These are phyloP conservation scores for Artomyces pyxidatus DNA, from an alignment of 768 basidiomycete species.

Conservation along the genomic window DNA sequence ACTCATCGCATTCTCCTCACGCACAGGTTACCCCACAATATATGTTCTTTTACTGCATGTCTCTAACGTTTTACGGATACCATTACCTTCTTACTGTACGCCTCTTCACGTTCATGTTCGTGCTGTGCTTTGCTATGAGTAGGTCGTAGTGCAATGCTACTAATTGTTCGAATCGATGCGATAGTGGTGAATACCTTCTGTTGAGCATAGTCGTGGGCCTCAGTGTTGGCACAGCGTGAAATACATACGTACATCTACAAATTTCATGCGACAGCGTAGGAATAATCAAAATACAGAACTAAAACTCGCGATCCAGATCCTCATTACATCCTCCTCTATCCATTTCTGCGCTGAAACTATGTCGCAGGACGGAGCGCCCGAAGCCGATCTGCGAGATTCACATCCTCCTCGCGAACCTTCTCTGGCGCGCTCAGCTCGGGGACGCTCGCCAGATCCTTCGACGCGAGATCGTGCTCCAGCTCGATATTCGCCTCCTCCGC, in stretches of 20 bases:
- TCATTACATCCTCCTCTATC: background rate
- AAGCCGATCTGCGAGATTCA: slow-evolving; percentile 75
- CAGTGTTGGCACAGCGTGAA: too few relatives aligned
- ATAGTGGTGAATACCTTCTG: too few relatives aligned
- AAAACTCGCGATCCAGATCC: background rate
- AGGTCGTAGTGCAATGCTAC: background rate
- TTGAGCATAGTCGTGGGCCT: too few relatives aligned
- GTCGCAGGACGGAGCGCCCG: slow-evolving; percentile 79
- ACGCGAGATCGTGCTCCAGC: slow-evolving; percentile 80
- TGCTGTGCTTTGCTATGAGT: background rate
- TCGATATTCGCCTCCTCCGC: slow-evolving; percentile 98
- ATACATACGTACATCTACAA: too few relatives aligned
- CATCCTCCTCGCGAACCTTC: slow-evolving; percentile 65
- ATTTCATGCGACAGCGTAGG: background rate
- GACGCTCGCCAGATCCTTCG: slow-evolving; percentile 50
- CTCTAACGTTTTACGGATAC: background rate
- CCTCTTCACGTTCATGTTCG: background rate
- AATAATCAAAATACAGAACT: background rate
- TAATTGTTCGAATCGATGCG: background rate
- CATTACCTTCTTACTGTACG: background rate
- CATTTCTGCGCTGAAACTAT: slow-evolving; percentile 23
- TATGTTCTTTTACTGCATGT: background rate
- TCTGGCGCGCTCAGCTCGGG: slow-evolving; percentile 48
- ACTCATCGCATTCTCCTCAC: slow-evolving; percentile 1
- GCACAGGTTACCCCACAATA: background rate